Evolutionary conservation across 2,329 filamentous ascomycete genomes (phyloP), one percentile per base, ranked within the genome.

Genomic region (Penicillium sp.): DNA sequence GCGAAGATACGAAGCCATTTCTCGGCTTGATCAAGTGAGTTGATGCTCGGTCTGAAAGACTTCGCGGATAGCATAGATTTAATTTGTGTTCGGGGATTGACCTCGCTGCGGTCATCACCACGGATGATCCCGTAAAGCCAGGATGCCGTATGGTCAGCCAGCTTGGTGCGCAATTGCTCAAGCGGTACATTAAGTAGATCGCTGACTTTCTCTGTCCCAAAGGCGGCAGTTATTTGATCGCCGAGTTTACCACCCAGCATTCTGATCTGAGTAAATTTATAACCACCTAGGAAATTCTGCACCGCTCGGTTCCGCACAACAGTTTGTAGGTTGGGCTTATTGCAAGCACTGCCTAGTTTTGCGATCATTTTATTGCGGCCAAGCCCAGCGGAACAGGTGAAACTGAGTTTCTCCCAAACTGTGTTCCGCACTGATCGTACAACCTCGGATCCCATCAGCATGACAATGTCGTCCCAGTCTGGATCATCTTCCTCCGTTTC

Each of bases 61-160:
- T 99, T 99, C 20, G 94, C 92, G 1, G 92, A 97, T 14, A 97
- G 80, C 92, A 99, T 97, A 16, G 89, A 94, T 72, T 97, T 97
- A 78, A 97, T 96, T 68, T 94, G 90, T 1, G 92, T 96, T 50
- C 93, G 82, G 29, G 91, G 84, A 68, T 91, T 97, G 62, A 99
- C 91, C 73, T 97, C 92, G 66, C 89, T 94, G 48, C 80, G 79
- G 72, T 99, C 94, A 58, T 92, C 85, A 1, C 94, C 94, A 11
- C 94, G 85, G 51, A 97, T 88, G 11, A 88, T 89, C 53, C 88
- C 85, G 74, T 96, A 88, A 11, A 97, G 79, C 92, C 92, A 97
- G 4, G 82, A 79, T 1, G 90, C 93, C 0, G 89, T 94, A 43
- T 96, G 91, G 50, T 93, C 89, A 4, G 90, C 90, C 18, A 97